phyloP scores from a whole-genome alignment of 2,329 filamentous ascomycete genomes.

The Stachybotrys chlorohalonatus region DNA sequence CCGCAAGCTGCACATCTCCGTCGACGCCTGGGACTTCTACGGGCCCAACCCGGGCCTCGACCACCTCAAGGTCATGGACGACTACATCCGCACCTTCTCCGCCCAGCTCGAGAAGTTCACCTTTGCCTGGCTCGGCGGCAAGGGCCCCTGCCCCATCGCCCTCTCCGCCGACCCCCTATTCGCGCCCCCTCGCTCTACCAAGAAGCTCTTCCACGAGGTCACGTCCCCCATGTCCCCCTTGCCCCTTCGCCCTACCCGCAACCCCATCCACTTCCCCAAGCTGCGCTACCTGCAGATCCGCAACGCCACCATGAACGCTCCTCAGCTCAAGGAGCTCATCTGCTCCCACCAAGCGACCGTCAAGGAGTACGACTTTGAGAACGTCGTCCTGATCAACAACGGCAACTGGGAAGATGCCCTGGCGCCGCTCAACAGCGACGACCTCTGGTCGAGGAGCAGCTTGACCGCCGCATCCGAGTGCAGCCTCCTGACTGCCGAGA shows the following conservation, averaged over 20 bases:
- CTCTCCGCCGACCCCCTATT: constrained; percentile 64
- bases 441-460: constrained; percentile 26
- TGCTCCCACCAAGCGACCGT: constrained; percentile 57
- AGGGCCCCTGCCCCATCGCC: constrained; percentile 66
- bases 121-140: constrained; percentile 70
- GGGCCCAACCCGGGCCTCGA: constrained; percentile 52
- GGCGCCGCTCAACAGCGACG: constrained; percentile 49
- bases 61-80: constrained; percentile 70
- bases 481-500: constrained; percentile 23
- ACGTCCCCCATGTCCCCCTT: constrained; percentile 57
- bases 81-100: constrained; percentile 67
- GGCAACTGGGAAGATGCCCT: constrained; percentile 78
- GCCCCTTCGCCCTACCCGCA: constrained; percentile 40
- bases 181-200: constrained; percentile 40
- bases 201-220: constrained; percentile 56
- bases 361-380: constrained; percentile 71
- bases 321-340: constrained; percentile 63
- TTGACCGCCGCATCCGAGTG: constrained; percentile 16
- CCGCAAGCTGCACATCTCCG: constrained; percentile 60
- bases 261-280: constrained; percentile 55
- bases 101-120: constrained; percentile 57
- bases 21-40: constrained; percentile 60
- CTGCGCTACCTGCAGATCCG: constrained; percentile 61
- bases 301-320: constrained; percentile 63
- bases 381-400: constrained; percentile 56